These are phyloP conservation scores for Prunus padus DNA, from an alignment of 306 rosid species.

Conservation along the genomic window DNA sequence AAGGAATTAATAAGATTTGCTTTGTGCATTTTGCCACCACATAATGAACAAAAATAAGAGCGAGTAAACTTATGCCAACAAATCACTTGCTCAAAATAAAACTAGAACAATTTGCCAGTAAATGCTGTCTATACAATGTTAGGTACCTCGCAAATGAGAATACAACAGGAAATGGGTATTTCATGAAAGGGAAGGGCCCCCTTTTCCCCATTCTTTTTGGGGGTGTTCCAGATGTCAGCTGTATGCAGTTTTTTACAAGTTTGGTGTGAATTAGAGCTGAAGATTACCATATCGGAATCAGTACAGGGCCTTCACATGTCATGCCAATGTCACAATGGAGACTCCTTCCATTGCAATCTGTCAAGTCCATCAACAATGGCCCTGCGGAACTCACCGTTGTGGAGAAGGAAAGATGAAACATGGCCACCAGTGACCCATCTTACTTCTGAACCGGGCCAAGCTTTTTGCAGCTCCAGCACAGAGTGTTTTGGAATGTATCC, in stretches of 20 bases:
- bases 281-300: slow-evolving; percentile 12
- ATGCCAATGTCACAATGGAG: slow-evolving; percentile 39
- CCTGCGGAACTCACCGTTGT: slow-evolving; percentile 71
- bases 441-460: slow-evolving; percentile 98
- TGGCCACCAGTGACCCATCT: slow-evolving; percentile 99
- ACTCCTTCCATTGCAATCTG: slow-evolving; percentile 80
- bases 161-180: slow-evolving; percentile 4
- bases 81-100: background rate
- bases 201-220: slow-evolving; percentile 12
- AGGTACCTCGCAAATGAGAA: background rate
- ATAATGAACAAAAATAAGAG: background rate
- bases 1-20: background rate
- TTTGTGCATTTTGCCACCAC: background rate
- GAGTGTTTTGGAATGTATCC: slow-evolving; percentile 92
- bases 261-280: slow-evolving; percentile 21
- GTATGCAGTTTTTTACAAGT: slow-evolving; percentile 23
- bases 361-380: slow-evolving; percentile 78
- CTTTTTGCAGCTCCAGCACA: slow-evolving; percentile 80
- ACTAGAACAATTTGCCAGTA: background rate
- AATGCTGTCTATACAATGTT: background rate
- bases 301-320: slow-evolving; percentile 6
- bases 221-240: slow-evolving; percentile 22
- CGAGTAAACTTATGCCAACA: background rate
- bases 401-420: slow-evolving; percentile 92
- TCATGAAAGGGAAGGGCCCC: background rate